Percentiles rank a stretch among this genome's conserved stretches.
Conservation (phyloP, 1,139 yeast genomes). For the Candida neerlandica region DNA sequence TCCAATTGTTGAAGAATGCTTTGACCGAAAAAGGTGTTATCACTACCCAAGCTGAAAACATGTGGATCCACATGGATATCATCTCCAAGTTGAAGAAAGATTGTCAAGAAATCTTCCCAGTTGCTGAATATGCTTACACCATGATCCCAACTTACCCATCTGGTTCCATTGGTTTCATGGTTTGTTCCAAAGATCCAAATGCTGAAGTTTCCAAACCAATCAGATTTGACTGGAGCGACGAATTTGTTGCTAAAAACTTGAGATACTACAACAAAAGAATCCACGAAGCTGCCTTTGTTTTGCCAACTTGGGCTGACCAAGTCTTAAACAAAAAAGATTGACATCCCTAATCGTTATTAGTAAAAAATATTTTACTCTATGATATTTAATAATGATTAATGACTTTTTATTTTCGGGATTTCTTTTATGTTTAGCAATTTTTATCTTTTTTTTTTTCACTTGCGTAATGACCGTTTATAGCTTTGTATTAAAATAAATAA, state of each 20-base stretch:
- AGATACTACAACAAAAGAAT: constrained; percentile 78
- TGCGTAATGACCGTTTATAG: not conserved
- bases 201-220: constrained; percentile 68
- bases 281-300: constrained; percentile 82
- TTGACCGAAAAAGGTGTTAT: constrained; percentile 86
- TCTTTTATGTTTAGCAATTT: not conserved
- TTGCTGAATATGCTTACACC: constrained; percentile 84
- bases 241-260: constrained; percentile 65
- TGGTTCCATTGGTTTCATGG: constrained; percentile 94
- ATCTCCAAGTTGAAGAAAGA: constrained; percentile 74
- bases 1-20: constrained; percentile 75
- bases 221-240: constrained; percentile 61
- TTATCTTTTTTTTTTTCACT: not conserved
- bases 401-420: not conserved
- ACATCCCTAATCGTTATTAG: constrained; percentile 10
- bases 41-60: constrained; percentile 88
- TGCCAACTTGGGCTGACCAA: constrained; percentile 82
- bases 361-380: constrained; percentile 1
- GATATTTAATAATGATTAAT: constrained; percentile 4
- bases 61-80: constrained; percentile 84
- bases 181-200: constrained; percentile 72
- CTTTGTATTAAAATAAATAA: not conserved
- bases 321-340: constrained; percentile 28
- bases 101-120: constrained; percentile 81
- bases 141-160: constrained; percentile 93